Evolutionary conservation across 1,284 basidiomycete genomes (phyloP).

Genomic region (Malassezia slooffiae): DNA sequence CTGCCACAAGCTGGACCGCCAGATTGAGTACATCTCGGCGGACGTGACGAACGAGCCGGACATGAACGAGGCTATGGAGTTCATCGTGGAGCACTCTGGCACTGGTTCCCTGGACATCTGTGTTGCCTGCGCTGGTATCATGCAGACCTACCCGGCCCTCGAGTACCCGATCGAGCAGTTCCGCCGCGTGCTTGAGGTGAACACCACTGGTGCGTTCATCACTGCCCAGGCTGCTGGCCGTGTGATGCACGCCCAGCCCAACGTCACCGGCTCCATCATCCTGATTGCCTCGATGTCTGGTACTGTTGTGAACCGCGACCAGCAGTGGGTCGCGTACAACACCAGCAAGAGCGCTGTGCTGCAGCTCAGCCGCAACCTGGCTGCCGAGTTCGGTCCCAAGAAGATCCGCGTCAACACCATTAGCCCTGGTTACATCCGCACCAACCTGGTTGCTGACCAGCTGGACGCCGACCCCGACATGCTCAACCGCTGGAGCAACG

Average conservation of each 20-base stretch:
- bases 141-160: slow-evolving; percentile 57
- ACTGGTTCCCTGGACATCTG: slow-evolving; percentile 59
- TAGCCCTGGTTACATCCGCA: slow-evolving; percentile 45
- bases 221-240: slow-evolving; percentile 68
- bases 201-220: slow-evolving; percentile 64
- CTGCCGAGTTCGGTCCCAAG: slow-evolving; percentile 63
- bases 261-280: slow-evolving; percentile 65
- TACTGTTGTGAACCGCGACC: slow-evolving; percentile 64
- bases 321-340: slow-evolving; percentile 66
- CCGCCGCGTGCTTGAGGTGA: slow-evolving; percentile 58
- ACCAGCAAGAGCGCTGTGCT: slow-evolving; percentile 68
- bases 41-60: slow-evolving; percentile 54
- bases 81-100: slow-evolving; percentile 39
- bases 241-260: slow-evolving; percentile 59
- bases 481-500: slow-evolving; percentile 59
- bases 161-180: slow-evolving; percentile 63
- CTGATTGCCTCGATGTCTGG: slow-evolving; percentile 78
- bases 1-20: slow-evolving; percentile 55
- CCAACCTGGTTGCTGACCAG: slow-evolving; percentile 66
- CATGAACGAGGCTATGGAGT: slow-evolving; percentile 43
- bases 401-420: slow-evolving; percentile 51
- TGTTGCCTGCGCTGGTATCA: slow-evolving; percentile 65
- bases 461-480: slow-evolving; percentile 61
- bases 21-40: slow-evolving; percentile 50
- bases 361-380: slow-evolving; percentile 72